A percentile compares a stretch with the other conserved stretches of the same genome.
These are phyloP conservation scores for Pseudogymnoascus sp. DNA, from an alignment of 2,329 filamentous ascomycete genomes.

Conservation along the genomic window DNA sequence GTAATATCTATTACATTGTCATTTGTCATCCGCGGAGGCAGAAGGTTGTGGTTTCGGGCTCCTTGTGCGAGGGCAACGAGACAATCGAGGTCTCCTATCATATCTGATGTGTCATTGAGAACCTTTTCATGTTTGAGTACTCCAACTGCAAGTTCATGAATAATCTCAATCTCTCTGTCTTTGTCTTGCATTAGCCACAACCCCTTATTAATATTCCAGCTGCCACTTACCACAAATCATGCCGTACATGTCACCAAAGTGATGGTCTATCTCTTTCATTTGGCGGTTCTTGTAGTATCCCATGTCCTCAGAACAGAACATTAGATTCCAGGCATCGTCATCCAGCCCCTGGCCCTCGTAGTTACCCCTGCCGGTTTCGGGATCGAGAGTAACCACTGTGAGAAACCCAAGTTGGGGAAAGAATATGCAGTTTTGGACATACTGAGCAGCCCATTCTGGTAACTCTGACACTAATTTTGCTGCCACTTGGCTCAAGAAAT, in stretches of 20 bases:
- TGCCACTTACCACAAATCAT: conserved; percentile 63
- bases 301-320: conserved; percentile 63
- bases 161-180: conserved; percentile 85
- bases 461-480: conserved; percentile 55
- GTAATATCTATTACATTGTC: conserved; percentile 66
- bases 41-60: conserved; percentile 66
- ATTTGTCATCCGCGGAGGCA: conserved; percentile 59
- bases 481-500: conserved; percentile 62
- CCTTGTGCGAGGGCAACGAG: conserved; percentile 72
- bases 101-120: conserved; percentile 63
- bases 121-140: conserved; percentile 62
- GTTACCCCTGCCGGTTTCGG: conserved; percentile 47
- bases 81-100: conserved; percentile 82
- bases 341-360: conserved; percentile 54
- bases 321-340: conserved; percentile 64
- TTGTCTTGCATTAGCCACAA: conserved; percentile 12
- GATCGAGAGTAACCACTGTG: conserved; percentile 61
- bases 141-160: conserved; percentile 65
- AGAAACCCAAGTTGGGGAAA: conserved; percentile 90
- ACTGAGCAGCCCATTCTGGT: conserved; percentile 48
- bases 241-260: conserved; percentile 78
- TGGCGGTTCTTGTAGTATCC: conserved; percentile 81
- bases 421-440: conserved; percentile 71
- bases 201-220: background rate
- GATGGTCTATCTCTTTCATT: conserved; percentile 73